phyloP scores from a whole-genome alignment of 2,329 filamentous ascomycete species.

The Colletotrichum sp. region DNA sequence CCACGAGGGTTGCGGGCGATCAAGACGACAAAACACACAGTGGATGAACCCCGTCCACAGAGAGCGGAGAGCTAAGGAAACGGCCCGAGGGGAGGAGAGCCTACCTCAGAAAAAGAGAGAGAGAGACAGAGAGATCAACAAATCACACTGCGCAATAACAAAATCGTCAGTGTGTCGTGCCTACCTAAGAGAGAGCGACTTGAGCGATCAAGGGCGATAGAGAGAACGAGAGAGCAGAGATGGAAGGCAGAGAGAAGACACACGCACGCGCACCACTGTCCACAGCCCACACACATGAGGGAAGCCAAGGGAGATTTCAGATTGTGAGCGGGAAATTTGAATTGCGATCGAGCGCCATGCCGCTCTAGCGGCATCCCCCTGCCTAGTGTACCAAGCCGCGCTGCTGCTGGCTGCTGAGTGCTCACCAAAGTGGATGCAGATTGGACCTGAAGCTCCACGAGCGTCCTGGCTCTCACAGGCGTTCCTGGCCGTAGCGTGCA shows the following conservation, averaged over 20 bases:
- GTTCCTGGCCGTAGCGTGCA: background rate
- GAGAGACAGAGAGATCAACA: background rate
- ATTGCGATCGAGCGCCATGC: slow-evolving; percentile 19
- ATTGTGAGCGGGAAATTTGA: slow-evolving; percentile 14
- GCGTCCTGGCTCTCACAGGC: background rate
- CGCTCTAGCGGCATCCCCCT: slow-evolving; percentile 1
- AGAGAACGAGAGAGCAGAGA: background rate
- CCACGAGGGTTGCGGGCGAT: slow-evolving; percentile 10
- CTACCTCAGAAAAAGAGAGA: background rate
- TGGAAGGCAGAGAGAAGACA: background rate
- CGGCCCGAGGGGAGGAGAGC: background rate
- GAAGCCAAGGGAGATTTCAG: background rate
- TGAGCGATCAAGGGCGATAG: background rate
- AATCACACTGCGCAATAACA: background rate
- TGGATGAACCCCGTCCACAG: background rate
- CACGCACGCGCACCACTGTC: background rate
- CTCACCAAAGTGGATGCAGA: background rate
- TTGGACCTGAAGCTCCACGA: background rate
- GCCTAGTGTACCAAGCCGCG: background rate
- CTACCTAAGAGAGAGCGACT: background rate
- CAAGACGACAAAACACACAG: background rate
- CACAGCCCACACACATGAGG: background rate
- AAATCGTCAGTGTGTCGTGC: background rate
- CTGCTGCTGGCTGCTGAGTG: background rate
- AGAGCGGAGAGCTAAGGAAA: background rate